Evolutionary conservation across 2,329 filamentous ascomycete genomes (phyloP).

Genomic region (Colletotrichum ledebouriae): DNA sequence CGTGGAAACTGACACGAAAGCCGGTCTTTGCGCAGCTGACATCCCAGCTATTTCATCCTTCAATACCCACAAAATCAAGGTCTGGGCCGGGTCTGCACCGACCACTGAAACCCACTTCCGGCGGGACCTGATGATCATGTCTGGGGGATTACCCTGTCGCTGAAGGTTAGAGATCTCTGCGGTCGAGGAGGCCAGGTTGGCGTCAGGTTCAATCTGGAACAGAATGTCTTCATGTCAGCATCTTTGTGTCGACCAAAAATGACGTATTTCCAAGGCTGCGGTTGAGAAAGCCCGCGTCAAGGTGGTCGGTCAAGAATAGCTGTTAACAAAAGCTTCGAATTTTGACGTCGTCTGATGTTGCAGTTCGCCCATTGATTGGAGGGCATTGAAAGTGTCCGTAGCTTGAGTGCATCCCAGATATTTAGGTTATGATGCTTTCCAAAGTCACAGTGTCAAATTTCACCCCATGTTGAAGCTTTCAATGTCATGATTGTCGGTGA

Average conservation of each 20-base stretch:
- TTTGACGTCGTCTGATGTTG: constrained; percentile 3
- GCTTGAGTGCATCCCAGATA: background rate
- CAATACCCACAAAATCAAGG: constrained; percentile 6
- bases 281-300: background rate
- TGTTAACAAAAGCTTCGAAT: background rate
- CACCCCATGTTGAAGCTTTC: background rate
- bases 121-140: constrained; percentile 12
- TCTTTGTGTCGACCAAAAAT: constrained; percentile 10
- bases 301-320: background rate
- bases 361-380: constrained; percentile 1
- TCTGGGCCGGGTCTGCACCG: background rate
- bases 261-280: background rate
- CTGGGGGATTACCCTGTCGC: background rate
- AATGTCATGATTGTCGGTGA: constrained; percentile 5
- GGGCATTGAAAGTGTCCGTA: background rate
- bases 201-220: too few species aligned
- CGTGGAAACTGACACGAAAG: background rate
- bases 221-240: background rate
- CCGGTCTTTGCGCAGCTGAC: background rate
- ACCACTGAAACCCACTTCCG: constrained; percentile 5
- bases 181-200: background rate
- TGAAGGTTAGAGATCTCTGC: background rate
- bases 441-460: background rate
- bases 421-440: background rate
- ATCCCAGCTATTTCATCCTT: constrained; percentile 4